Evolutionary conservation across 495 filamentous ascomycete genomes (phyloP).

Genomic region (Aspergillus avenaceus): DNA sequence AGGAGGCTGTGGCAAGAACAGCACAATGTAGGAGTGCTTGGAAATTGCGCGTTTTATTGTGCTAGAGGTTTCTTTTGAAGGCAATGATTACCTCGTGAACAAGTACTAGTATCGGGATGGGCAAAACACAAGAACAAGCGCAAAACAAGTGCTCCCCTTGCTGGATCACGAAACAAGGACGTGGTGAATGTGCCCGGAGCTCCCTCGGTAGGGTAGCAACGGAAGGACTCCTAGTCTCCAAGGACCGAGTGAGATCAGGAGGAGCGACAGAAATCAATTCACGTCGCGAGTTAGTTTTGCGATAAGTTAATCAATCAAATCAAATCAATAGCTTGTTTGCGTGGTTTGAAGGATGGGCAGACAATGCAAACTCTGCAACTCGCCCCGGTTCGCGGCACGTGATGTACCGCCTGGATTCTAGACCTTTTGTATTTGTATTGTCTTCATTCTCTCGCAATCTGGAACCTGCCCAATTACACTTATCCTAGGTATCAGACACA

Average conservation of each 20-base stretch:
- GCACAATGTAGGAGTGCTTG: not conserved
- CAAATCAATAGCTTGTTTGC: constrained; percentile 40
- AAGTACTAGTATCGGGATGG: not conserved
- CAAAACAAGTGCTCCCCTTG: not conserved
- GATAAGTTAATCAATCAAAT: constrained; percentile 17
- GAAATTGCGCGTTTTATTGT: too few species aligned
- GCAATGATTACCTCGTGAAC: not conserved
- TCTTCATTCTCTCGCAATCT: not conserved
- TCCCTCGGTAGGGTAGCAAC: constrained; percentile 3
- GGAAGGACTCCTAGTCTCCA: not conserved
- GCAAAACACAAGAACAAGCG: not conserved
- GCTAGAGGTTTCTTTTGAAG: not conserved
- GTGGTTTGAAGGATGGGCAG: constrained; percentile 45
- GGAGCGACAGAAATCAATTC: too few species aligned
- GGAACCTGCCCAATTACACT: constrained; percentile 5
- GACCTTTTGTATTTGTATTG: not conserved
- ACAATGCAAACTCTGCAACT: constrained; percentile 43
- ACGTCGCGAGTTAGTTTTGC: too few species aligned
- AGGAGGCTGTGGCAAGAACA: not conserved
- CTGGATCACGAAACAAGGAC: not conserved
- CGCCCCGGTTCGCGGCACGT: not conserved
- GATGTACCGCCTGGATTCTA: not conserved
- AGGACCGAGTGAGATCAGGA: not conserved
- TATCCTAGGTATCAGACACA: not conserved
- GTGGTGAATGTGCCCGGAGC: not conserved